Percentiles rank a stretch among this genome's conserved stretches.
These are phyloP conservation scores for Cryptococcus maquisensis DNA, from an alignment of 1,284 basidiomycete genomes.

Conservation along the genomic window DNA sequence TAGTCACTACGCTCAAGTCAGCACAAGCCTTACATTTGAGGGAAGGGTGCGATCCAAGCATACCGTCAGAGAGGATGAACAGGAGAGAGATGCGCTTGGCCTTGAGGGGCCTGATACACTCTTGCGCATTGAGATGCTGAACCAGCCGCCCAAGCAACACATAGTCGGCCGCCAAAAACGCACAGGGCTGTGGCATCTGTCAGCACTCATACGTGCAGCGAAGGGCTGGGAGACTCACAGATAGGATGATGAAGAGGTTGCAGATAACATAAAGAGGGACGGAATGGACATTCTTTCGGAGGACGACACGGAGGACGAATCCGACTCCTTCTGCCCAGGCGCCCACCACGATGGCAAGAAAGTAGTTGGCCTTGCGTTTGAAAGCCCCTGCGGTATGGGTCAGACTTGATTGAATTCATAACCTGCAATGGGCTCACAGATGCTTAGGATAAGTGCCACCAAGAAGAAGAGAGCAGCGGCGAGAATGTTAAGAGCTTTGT, in stretches of 20 bases:
- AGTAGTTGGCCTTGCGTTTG: slow-evolving; percentile 57
- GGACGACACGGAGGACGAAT: slow-evolving; percentile 41
- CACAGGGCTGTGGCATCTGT: slow-evolving; percentile 56
- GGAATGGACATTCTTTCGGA: slow-evolving; percentile 32
- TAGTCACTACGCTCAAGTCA: slow-evolving; percentile 53
- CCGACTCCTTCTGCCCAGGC: slow-evolving; percentile 54
- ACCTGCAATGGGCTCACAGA: slow-evolving; percentile 40
- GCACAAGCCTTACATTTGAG: not conserved
- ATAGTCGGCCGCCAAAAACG: slow-evolving; percentile 68
- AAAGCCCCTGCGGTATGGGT: slow-evolving; percentile 5
- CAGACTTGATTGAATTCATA: too few relatives aligned
- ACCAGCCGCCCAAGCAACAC: slow-evolving; percentile 63
- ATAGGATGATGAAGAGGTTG: slow-evolving; percentile 61
- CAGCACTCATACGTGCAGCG: too few relatives aligned
- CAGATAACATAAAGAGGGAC: slow-evolving; percentile 57
- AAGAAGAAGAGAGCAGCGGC: slow-evolving; percentile 55
- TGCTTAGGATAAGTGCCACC: slow-evolving; percentile 55
- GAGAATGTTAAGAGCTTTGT: slow-evolving; percentile 56
- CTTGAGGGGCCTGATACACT: slow-evolving; percentile 50
- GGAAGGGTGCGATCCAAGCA: slow-evolving; percentile 34
- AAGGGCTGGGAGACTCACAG: slow-evolving; percentile 47
- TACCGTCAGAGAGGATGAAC: slow-evolving; percentile 53
- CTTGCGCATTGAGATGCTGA: slow-evolving; percentile 53
- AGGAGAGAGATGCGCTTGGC: slow-evolving; percentile 14
- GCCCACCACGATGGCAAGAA: slow-evolving; percentile 64